Evolutionary conservation across 1,139 yeast genomes (phyloP), one percentile per base, ranked within the genome.

Genomic region (Saccharomyces hybrid): DNA sequence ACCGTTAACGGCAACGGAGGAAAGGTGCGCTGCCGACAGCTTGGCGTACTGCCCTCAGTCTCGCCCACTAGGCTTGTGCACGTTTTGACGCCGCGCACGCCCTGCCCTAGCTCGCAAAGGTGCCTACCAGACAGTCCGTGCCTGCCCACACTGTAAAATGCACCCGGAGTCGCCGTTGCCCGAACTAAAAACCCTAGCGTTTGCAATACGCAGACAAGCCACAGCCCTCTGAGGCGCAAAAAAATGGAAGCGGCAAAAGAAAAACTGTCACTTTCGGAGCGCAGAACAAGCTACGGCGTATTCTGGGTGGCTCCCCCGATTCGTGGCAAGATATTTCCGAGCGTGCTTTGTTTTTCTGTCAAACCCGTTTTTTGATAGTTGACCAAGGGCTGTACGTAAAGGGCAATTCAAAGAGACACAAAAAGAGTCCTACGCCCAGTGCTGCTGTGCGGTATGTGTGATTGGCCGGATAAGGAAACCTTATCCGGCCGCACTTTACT

Each of bases 331-430:
- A 16, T 38, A 38, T 16, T 16, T 1, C n/a, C 11, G 44, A 38
- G 9, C 44, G 11, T 16, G 26, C 44, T 19, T 6, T 5, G 23
- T 19, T 38, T 38, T 38, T 19, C 44, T 38, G 44, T 38, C 44
- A 38, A 38, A 38, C 44, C 44, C 23, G 25, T 38, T 8, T 6
- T 38, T 6, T 38, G 44, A 38, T 38, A 38, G 13, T 38, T 25
- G 11, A 6, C 44, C 23, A 2, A 8, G 11, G n/a, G 2, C 44
- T 38, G 44, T 16, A 9, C 44, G 44, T 38, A 38, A 38, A 16
- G 44, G 44, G 44, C 44, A 38, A 38, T 38, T 38, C 44, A 16
- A 38, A 16, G 44, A 38, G 44, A 38, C 44, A 38, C 44, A 38
- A 38, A 38, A 38, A 19, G n/a, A 38, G 44, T 38, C 44, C 44